phyloP scores from a whole-genome alignment of 306 rosid genomes.

The Senna siamea region DNA sequence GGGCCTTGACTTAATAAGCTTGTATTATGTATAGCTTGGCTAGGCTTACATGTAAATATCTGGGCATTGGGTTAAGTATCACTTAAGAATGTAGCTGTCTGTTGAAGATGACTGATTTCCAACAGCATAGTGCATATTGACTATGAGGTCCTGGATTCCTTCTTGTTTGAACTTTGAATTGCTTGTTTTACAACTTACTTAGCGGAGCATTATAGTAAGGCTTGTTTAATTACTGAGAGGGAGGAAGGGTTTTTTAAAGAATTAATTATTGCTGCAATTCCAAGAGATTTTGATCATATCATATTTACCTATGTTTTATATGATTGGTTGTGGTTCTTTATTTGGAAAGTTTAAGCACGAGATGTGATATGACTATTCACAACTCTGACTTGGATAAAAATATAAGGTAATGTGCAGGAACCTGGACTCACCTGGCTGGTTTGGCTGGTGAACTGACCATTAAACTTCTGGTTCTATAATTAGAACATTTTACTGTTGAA shows the following conservation, averaged over 20 bases:
- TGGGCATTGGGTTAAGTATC: neutral
- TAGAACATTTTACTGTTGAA: neutral
- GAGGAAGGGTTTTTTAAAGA: neutral
- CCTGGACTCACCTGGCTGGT: neutral
- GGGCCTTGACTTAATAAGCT: slow-evolving; percentile 29
- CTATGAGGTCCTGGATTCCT: slow-evolving; percentile 5
- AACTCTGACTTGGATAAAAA: neutral
- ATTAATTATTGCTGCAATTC: slow-evolving; percentile 1
- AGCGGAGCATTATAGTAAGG: neutral
- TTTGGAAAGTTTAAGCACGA: neutral
- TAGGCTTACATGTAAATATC: neutral
- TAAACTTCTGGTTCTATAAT: neutral
- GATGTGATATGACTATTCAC: neutral
- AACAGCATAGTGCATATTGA: neutral
- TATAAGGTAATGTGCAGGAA: neutral
- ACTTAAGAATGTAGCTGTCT: slow-evolving; percentile 25
- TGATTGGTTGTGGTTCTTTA: neutral
- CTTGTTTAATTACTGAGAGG: neutral
- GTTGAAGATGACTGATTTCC: slow-evolving; percentile 25
- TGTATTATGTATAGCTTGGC: slow-evolving; percentile 9
- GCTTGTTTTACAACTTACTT: neutral
- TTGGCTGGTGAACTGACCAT: neutral
- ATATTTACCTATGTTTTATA: neutral
- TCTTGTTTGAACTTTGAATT: slow-evolving; percentile 23
- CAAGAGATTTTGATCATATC: neutral